Evolutionary conservation across 1,284 basidiomycete genomes (phyloP).

Genomic region (Ustanciosporium gigantosporum): DNA sequence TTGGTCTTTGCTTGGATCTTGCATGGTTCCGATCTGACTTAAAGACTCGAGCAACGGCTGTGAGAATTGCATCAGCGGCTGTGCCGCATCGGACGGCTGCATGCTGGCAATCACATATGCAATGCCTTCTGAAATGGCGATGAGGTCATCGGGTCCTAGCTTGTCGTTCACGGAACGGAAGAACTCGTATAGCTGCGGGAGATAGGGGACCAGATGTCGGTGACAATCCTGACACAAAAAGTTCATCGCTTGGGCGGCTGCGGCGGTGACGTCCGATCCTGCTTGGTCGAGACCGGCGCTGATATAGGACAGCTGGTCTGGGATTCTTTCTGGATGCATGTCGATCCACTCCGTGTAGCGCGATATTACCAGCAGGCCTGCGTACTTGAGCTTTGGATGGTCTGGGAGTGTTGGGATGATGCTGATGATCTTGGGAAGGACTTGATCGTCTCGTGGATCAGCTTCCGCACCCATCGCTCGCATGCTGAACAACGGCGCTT

Average conservation of each 20-base stretch:
- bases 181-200: constrained; percentile 89
- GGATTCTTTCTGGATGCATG: constrained; percentile 83
- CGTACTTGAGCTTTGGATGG: constrained; percentile 91
- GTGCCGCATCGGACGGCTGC: constrained; percentile 77
- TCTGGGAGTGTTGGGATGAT: constrained; percentile 85
- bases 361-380: constrained; percentile 90
- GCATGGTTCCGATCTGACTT: constrained; percentile 56
- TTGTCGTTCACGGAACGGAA: constrained; percentile 75
- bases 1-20: constrained; percentile 64
- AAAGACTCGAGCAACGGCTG: constrained; percentile 66
- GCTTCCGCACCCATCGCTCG: constrained; percentile 96
- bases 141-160: constrained; percentile 81
- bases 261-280: constrained; percentile 73
- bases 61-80: constrained; percentile 80
- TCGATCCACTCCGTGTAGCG: constrained; percentile 98
- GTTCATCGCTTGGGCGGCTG: constrained; percentile 93
- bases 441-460: constrained; percentile 77
- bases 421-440: constrained; percentile 93
- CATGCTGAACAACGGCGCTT: constrained; percentile 97
- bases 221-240: constrained; percentile 93
- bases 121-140: constrained; percentile 92
- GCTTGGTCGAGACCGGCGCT: constrained; percentile 79
- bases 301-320: constrained; percentile 84
- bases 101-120: constrained; percentile 91
- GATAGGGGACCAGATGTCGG: constrained; percentile 85